Percentiles rank a stretch among this genome's conserved stretches.
Evolutionary conservation across 2,329 filamentous ascomycete species (phyloP).

Genomic region (Colletotrichum limetticola): DNA sequence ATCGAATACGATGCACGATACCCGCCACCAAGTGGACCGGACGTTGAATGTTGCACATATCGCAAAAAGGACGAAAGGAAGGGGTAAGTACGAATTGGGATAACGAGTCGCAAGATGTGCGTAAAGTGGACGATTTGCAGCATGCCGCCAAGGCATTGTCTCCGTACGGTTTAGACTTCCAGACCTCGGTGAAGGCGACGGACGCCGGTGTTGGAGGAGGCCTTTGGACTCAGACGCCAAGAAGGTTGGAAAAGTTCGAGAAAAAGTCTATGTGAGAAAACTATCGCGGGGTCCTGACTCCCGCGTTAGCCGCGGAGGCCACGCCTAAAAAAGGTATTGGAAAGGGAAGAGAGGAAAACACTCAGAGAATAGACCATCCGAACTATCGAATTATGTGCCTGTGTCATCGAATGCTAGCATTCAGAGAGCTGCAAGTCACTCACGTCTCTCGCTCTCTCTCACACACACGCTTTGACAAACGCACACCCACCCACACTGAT

Average conservation of each 20-base stretch:
- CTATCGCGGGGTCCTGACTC: not conserved
- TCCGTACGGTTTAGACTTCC: not conserved
- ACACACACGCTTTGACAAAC: not conserved
- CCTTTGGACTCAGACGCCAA: slow-evolving; percentile 8
- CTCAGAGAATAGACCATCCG: slow-evolving; percentile 19
- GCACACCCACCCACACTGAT: slow-evolving; percentile 12
- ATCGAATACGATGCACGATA: slow-evolving; percentile 30
- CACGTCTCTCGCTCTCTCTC: not conserved
- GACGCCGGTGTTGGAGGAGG: not conserved
- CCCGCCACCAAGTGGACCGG: slow-evolving; percentile 28
- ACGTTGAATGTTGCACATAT: slow-evolving; percentile 17
- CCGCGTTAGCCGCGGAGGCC: slow-evolving; percentile 24
- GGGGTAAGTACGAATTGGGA: not conserved
- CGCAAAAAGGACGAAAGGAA: not conserved
- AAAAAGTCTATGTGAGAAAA: slow-evolving; percentile 15
- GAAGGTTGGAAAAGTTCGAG: slow-evolving; percentile 22
- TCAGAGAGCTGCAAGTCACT: slow-evolving; percentile 30
- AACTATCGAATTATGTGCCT: slow-evolving; percentile 22
- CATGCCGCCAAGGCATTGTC: slow-evolving; percentile 5
- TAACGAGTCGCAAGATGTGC: slow-evolving; percentile 18
- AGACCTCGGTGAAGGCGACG: slow-evolving; percentile 10
- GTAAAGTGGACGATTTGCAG: not conserved
- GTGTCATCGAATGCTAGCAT: slow-evolving; percentile 18
- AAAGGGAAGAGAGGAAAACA: not conserved
- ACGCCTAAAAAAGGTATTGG: not conserved